Percentiles rank a stretch among this genome's conserved stretches.
phyloP scores from a whole-genome alignment of 177 flowering plant species.

The Vitis hybrid region DNA sequence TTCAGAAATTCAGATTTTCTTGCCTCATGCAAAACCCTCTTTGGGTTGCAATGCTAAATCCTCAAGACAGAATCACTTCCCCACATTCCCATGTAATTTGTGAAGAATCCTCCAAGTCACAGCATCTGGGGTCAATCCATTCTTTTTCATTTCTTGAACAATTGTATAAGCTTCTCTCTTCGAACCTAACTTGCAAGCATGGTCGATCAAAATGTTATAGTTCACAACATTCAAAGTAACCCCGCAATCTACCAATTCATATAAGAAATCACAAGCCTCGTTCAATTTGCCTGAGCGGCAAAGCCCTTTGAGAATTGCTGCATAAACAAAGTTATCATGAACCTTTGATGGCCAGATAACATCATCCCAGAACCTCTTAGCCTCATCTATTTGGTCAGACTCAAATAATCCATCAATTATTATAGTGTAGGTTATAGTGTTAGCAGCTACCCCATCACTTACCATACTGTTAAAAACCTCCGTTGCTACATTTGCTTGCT shows the following conservation, averaged over 20 bases:
- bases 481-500: conserved; percentile 52
- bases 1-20: no score
- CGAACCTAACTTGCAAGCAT: conserved; percentile 68
- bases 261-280: conserved; percentile 81
- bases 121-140: conserved; percentile 78
- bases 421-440: conserved; percentile 58
- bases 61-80: conserved; percentile 6
- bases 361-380: conserved; percentile 80
- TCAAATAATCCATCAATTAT: conserved; percentile 69
- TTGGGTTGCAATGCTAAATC: conserved; percentile 5
- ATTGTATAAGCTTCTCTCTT: conserved; percentile 77
- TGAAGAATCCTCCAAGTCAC: conserved; percentile 91
- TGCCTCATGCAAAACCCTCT: neutral
- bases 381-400: conserved; percentile 56
- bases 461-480: conserved; percentile 42
- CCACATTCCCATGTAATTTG: conserved; percentile 51
- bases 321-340: conserved; percentile 85
- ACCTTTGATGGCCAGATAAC: conserved; percentile 77
- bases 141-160: conserved; percentile 74
- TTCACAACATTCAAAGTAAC: conserved; percentile 58
- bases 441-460: conserved; percentile 37
- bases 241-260: conserved; percentile 81
- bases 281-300: conserved; percentile 51
- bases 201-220: conserved; percentile 74
- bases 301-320: conserved; percentile 81